Conservation (phyloP, 1,139 yeast genomes). For the Suhomyces bolitotheri region DNA sequence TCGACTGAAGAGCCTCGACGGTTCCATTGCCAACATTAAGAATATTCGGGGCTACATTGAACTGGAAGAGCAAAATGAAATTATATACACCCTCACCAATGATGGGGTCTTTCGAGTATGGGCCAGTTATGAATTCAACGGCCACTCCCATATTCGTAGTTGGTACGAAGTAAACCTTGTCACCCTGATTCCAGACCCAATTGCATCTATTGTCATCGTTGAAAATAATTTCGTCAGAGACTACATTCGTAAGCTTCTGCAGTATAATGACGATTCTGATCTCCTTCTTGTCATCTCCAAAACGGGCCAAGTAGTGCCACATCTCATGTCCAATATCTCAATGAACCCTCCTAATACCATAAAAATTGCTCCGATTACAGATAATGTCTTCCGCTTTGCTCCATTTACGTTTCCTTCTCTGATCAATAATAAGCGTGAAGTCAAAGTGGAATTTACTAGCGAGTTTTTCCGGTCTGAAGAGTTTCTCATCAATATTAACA, state of each 20-base stretch:
- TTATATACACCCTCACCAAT: slow-evolving; percentile 60
- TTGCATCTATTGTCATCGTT: slow-evolving; percentile 49
- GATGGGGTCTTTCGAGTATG: slow-evolving; percentile 65
- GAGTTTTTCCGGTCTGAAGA: slow-evolving; percentile 13
- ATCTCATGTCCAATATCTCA: slow-evolving; percentile 54
- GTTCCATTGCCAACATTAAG: slow-evolving; percentile 41
- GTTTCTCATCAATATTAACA: slow-evolving; percentile 17
- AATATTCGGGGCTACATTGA: slow-evolving; percentile 40
- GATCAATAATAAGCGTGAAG: background rate
- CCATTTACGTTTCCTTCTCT: slow-evolving; percentile 11
- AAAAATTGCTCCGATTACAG: slow-evolving; percentile 4
- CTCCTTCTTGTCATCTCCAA: slow-evolving; percentile 54
- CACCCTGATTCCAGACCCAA: slow-evolving; percentile 18
- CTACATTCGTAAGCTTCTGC: background rate
- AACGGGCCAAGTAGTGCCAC: slow-evolving; percentile 46
- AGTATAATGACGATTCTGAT: slow-evolving; percentile 39
- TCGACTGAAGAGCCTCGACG: slow-evolving; percentile 19
- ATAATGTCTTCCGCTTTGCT: background rate
- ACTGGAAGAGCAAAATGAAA: slow-evolving; percentile 35
- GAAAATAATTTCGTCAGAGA: slow-evolving; percentile 52
- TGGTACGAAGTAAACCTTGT: slow-evolving; percentile 59
- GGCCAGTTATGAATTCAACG: slow-evolving; percentile 67
- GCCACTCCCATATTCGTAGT: slow-evolving; percentile 55
- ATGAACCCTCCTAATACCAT: slow-evolving; percentile 47
- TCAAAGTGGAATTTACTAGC: slow-evolving; percentile 2